Base-by-base conservation (phyloP, 2,329 filamentous ascomycete genomes). In the Sporothrix globosa region DNA sequence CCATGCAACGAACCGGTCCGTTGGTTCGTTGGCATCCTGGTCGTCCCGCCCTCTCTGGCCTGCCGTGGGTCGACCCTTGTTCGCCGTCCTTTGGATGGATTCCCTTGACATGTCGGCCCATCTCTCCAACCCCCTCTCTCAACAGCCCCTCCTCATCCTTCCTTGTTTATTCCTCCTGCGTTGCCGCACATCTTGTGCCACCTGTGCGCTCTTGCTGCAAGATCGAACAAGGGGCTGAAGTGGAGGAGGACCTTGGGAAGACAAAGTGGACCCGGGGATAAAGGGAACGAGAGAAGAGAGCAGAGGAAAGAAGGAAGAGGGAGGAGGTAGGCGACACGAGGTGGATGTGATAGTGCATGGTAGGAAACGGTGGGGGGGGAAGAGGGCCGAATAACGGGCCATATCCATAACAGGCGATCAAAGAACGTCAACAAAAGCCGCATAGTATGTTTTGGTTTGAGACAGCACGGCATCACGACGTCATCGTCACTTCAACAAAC, bases 121-220 rank as follows among this genome's bases (percentile, higher is more conserved):
- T 50, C 19, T 3, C 11, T 41, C 2, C 34, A n/a, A 2, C 19
- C 14, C 30, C 27, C 27, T 30, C 27, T 30, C 5, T 30, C 27
- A 30, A 30, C 5, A 30, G 27, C 0, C 27, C 27, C 27, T 4
- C 27, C 3, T 30, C 30, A 6, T 61, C 11, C 19, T 61, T 24
- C 39, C 11, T 11, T 46, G 21, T 63, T 34, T n/a, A 21, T 46
- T 11, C 6, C 17, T 50, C 46, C 17, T 50, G 17, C 19, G 10
- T 19, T 21, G 17, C 19, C 58, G 58, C 39, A 34, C 58, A 46
- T 63, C 39, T 63, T 46, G 58, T 63, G 5, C 39, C 21, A 63
- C 58, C 11, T 46, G 58, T 63, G 39, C 27, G 27, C 13, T 63
- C 21, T 46, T 46, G 58, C 58, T 63, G 58, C 21, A 46, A 63